Evolutionary conservation across 1,139 yeast genomes (phyloP), one percentile per base, ranked within the genome.

Genomic region (Pichiaceae sp.): DNA sequence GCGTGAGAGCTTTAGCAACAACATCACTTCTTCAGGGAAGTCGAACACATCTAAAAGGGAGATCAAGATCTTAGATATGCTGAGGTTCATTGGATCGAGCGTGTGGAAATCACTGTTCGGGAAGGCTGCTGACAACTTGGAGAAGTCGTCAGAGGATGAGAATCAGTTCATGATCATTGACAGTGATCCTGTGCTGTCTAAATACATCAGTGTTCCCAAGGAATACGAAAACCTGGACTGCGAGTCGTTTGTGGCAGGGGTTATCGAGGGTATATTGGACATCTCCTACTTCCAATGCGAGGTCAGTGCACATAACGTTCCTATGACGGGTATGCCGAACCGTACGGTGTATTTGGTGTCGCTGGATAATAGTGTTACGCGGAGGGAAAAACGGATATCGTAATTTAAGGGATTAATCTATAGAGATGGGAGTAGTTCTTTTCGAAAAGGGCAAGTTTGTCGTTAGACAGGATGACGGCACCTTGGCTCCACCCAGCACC

Each of bases 141-240:
- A 91, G 48, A 81, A 81, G 57, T 82, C 95, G 2, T 84, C 85
- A 38, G 96, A 89, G 35, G 70, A 78, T 27, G 72, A 72, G 11
- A 79, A 81, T 47, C 96, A 91, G 57, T 93, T 75, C 53, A 78
- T 76, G 86, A 85, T 93, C 42, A 79, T 81, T 17, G 98, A 91
- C 55, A 78, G 83, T 50, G 61, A 71, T 19, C 98, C 98, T 3
- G 52, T 82, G 38, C 69, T 89, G 35, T 72, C 91, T 9, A 79
- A 75, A 48, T 91, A 74, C 55, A 78, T 91, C 19, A 76, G 83
- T 24, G 79, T 83, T 4, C 95, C 96, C 3, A 75, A 73, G 46
- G 95, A 86, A 45, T 78, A 81, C 56, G 79, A 84, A 6, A 79
- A 79, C 45, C 68, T 86, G 49, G 84, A 82, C 51, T 83, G 94